These are phyloP conservation scores for Dactylis glomerata DNA, from an alignment of 176 grass and related monocot genomes.

Conservation along the genomic window DNA sequence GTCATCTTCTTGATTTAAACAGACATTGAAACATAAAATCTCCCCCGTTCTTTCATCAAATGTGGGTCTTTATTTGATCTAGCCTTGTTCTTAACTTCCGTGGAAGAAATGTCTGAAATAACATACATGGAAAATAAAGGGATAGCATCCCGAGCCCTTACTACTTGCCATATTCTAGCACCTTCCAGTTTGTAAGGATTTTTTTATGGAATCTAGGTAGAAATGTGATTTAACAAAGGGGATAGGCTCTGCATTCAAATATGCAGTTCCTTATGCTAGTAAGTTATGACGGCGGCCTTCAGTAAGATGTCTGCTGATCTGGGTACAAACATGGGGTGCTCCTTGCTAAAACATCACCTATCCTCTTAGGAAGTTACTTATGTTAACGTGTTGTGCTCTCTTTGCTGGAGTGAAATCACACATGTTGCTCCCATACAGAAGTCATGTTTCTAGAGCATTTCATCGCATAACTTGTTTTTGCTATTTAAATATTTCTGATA, in stretches of 20 bases:
- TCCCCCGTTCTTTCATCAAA: not conserved
- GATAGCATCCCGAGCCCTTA: not conserved
- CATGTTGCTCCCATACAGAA: not conserved
- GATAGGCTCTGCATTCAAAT: constrained; percentile 27
- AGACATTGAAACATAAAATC: too few species aligned
- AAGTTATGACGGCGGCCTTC: constrained; percentile 37
- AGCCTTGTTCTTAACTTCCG: not conserved
- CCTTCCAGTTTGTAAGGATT: constrained; percentile 23
- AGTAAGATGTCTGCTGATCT: constrained; percentile 19
- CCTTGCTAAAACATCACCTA: not conserved
- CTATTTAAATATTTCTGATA: not conserved
- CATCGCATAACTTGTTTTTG: not conserved
- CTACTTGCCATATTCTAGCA: constrained; percentile 8
- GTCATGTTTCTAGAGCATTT: not conserved
- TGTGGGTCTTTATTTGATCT: constrained; percentile 7
- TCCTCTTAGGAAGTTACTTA: not conserved
- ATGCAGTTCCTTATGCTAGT: constrained; percentile 30
- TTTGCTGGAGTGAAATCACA: constrained; percentile 23
- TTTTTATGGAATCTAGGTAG: constrained; percentile 41
- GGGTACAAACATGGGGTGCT: not conserved
- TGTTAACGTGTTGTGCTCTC: not conserved
- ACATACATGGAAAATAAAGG: not conserved
- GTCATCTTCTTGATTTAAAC: not conserved
- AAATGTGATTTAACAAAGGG: constrained; percentile 36
- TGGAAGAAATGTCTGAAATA: not conserved